Evolutionary conservation across 768 basidiomycete genomes (phyloP).

Genomic region (Phylloporus sp.): DNA sequence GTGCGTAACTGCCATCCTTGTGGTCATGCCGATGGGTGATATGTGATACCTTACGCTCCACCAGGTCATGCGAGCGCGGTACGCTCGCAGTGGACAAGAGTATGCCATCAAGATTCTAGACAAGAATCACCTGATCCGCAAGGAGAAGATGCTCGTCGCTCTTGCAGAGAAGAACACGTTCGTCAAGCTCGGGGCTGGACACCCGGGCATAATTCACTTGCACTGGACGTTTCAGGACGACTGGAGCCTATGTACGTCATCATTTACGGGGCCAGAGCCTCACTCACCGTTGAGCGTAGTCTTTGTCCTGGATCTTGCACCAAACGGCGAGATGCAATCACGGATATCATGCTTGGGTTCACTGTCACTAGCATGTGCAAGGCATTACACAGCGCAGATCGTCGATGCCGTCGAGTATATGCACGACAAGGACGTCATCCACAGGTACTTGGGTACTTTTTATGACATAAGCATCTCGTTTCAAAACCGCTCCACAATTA

Average conservation of each 20-base stretch:
- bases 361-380: constrained; percentile 66
- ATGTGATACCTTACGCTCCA: constrained; percentile 7
- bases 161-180: constrained; percentile 77
- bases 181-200: constrained; percentile 55
- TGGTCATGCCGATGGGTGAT: constrained; percentile 9
- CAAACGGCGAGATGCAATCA: constrained; percentile 74
- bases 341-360: constrained; percentile 79
- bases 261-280: not conserved
- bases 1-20: constrained; percentile 42
- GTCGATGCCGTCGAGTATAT: constrained; percentile 87
- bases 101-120: constrained; percentile 81
- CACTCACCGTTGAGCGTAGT: constrained; percentile 43
- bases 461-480: constrained; percentile 12
- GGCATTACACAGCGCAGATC: constrained; percentile 87
- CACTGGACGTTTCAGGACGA: constrained; percentile 85
- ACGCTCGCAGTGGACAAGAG: constrained; percentile 50
- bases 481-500: not conserved
- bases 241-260: constrained; percentile 70
- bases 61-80: constrained; percentile 55
- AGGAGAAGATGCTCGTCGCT: constrained; percentile 75
- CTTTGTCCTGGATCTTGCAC: constrained; percentile 72
- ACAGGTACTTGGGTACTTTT: constrained; percentile 51
- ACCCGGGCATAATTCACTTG: constrained; percentile 78
- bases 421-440: constrained; percentile 85
- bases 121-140: constrained; percentile 75